Percentiles rank a stretch among this genome's conserved stretches.
These are phyloP conservation scores for Adansonia grandidieri DNA, from an alignment of 441 rosid genomes.

Conservation along the genomic window DNA sequence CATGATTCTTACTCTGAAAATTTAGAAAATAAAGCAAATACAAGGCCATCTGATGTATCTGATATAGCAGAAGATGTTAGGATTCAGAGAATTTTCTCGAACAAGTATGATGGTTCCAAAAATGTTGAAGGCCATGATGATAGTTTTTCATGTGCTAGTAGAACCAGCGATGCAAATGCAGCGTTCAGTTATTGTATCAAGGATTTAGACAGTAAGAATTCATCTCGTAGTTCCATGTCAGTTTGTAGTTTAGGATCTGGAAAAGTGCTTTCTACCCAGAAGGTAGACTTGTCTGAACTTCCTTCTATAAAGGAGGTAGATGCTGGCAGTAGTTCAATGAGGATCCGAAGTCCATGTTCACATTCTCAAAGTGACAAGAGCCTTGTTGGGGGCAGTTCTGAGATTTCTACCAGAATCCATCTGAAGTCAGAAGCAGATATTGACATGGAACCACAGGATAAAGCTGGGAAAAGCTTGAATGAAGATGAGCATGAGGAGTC, in stretches of 20 bases:
- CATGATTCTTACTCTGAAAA: conserved; percentile 63
- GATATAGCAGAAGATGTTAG: conserved; percentile 48
- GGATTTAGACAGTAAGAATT: conserved; percentile 47
- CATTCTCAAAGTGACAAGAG: conserved; percentile 33
- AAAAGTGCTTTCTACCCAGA: conserved; percentile 42
- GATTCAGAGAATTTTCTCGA: conserved; percentile 37
- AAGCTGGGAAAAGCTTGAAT: conserved; percentile 42
- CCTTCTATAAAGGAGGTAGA: conserved; percentile 40
- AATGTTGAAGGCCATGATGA: conserved; percentile 65
- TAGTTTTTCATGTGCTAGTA: conserved; percentile 52
- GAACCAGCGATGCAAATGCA: conserved; percentile 40
- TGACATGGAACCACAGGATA: conserved; percentile 37
- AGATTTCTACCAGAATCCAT: conserved; percentile 34
- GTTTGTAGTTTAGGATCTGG: conserved; percentile 50
- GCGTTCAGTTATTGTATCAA: conserved; percentile 37
- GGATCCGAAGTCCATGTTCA: conserved; percentile 36
- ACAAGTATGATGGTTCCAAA: conserved; percentile 48
- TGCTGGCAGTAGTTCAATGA: conserved; percentile 38
- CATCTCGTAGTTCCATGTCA: conserved; percentile 46
- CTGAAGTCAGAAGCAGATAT: conserved; percentile 43
- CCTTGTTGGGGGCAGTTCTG: conserved; percentile 32
- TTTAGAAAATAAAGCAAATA: conserved; percentile 60
- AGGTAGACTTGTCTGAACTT: conserved; percentile 39
- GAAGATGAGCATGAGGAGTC: conserved; percentile 49
- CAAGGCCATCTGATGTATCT: conserved; percentile 46